Evolutionary conservation across 148 eudicot species (phyloP), one percentile per base, ranked within the genome.

Genomic region (Heliosperma pusillum): DNA sequence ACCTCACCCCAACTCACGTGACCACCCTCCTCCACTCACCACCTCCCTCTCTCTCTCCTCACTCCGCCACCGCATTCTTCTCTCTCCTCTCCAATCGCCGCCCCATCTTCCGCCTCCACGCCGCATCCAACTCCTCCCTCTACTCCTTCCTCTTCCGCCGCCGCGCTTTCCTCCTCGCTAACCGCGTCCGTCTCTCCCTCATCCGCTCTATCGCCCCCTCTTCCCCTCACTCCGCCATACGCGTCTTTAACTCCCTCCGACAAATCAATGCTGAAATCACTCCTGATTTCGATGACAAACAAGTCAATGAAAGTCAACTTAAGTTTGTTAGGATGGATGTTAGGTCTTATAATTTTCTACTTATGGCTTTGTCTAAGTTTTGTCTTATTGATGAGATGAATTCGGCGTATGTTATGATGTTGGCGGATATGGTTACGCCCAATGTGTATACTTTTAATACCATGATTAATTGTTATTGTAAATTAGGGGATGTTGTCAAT

Each of bases 391-490:
- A 85, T 74, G 93, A 93, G 53, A 89, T 90, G 96, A 81, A 81
- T 50, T 59, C 70, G 30, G 86, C 89, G 61, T 93, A 85, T 78
- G 56, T 21, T 21, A 79, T 81, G 81, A 88, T 93, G 85, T 78
- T 87, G 73, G 85, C 77, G 19, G 91, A 86, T 73, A 72, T 69
- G 53, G 50, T 91, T 77, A 20, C 69, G 4, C 96, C 96, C 0
- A 91, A 93, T 86, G 81, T 93, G 24, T 89, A 87, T 67, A 87
- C 97, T 9, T 92, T 74, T 63, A 90, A 92, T 76, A 87, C 93
- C 0, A 90, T 92, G 89, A 80, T 92, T 57, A 89, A 88, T 74
- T 88, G 78, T n/a, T 86, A 81, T 25, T 92, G 97, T 82, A 92
- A 92, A 71, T 74, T 88, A 85, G 97, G 91, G 70, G 77, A 88